Conservation (phyloP, 306 rosid genomes). For the Macrotyloma uniflorum region DNA sequence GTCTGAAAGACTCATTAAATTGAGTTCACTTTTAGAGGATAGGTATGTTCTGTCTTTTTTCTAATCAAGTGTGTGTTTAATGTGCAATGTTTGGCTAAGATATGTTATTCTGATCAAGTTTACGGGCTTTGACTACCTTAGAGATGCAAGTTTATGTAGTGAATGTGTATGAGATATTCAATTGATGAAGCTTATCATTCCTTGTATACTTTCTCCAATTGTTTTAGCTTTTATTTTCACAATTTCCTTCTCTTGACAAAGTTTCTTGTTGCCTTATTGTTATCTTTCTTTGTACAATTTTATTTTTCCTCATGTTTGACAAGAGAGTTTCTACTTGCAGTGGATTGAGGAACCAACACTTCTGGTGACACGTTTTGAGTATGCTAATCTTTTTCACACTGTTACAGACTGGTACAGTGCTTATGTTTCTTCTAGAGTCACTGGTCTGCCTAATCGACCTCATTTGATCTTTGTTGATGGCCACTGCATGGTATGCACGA, state of each 20-base stretch:
- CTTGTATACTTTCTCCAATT: neutral
- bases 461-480: slow-evolving; percentile 89
- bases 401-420: slow-evolving; percentile 96
- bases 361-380: slow-evolving; percentile 91
- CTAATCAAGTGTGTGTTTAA: neutral
- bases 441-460: slow-evolving; percentile 83
- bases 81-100: slow-evolving; percentile 15
- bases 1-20: neutral
- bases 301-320: slow-evolving; percentile 41
- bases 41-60: slow-evolving; percentile 2
- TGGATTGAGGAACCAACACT: slow-evolving; percentile 97
- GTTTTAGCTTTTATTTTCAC: neutral
- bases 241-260: slow-evolving; percentile 12
- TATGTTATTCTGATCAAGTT: slow-evolving; percentile 15
- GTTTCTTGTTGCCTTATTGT: neutral
- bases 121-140: neutral
- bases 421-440: slow-evolving; percentile 87
- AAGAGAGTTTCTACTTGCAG: slow-evolving; percentile 58
- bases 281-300: slow-evolving; percentile 15
- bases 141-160: neutral
- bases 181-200: slow-evolving; percentile 1
- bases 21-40: neutral
- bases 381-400: slow-evolving; percentile 96
- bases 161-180: neutral
- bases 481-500: slow-evolving; percentile 75